These are phyloP conservation scores for Gaultheria prostrata DNA, from an alignment of 148 eudicot species.

Conservation along the genomic window DNA sequence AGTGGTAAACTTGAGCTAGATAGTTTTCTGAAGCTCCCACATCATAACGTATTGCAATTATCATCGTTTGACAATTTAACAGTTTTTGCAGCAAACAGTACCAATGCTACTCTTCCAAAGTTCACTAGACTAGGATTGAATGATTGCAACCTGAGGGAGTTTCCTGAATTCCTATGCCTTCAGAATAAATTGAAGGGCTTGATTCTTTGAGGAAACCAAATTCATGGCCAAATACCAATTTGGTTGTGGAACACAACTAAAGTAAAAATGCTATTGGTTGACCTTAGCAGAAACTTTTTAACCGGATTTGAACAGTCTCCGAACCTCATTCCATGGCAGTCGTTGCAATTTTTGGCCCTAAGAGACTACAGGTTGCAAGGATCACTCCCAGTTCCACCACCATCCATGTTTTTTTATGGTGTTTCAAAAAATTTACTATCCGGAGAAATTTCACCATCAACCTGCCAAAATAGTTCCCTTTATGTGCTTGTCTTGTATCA, in stretches of 20 bases:
- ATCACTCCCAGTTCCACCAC: background rate
- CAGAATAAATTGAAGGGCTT: background rate
- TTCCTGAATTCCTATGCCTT: background rate
- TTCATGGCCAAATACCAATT: background rate
- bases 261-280: rapidly evolving
- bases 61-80: background rate
- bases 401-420: rapidly evolving
- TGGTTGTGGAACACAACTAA: background rate
- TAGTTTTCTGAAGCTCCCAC: background rate
- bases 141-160: background rate
- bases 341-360: background rate
- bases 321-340: background rate
- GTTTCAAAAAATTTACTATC: background rate
- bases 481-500: rapidly evolving
- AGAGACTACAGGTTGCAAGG: background rate
- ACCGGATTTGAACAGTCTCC: background rate
- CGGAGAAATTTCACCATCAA: background rate
- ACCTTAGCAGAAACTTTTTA: rapidly evolving
- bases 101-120: background rate
- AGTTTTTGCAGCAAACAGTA: background rate
- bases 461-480: background rate
- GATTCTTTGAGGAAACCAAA: rapidly evolving
- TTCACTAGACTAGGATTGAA: background rate
- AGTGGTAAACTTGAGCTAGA: background rate
- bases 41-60: background rate